Conservation (phyloP, 108 stramenopile species). For the Cyclostephanos tholiformis region DNA sequence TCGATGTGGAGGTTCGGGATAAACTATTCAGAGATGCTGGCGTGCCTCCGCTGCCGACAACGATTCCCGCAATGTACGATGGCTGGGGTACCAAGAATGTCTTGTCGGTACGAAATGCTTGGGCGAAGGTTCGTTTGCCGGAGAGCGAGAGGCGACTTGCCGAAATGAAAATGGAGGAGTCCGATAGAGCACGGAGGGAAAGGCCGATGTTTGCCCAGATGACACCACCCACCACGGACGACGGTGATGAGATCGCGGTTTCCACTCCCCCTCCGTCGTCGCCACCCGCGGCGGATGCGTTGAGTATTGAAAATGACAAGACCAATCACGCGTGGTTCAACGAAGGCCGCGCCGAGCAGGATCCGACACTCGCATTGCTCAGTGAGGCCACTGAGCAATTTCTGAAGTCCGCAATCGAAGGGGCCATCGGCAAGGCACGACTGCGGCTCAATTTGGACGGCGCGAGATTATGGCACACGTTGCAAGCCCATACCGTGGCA, state of each 20-base stretch:
- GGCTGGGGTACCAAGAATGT: constrained; percentile 76
- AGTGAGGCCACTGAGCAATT: constrained; percentile 75
- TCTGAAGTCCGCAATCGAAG: constrained; percentile 67
- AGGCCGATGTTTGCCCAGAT: constrained; percentile 9
- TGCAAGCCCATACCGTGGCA: constrained; percentile 38
- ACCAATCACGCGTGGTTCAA: constrained; percentile 63
- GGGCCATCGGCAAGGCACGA: constrained; percentile 68
- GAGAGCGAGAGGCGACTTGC: constrained; percentile 50
- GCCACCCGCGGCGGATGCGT: not conserved
- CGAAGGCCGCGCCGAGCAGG: constrained; percentile 76
- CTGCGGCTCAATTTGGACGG: constrained; percentile 84
- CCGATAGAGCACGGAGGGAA: constrained; percentile 46
- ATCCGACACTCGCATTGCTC: constrained; percentile 63
- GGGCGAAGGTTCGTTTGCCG: constrained; percentile 66
- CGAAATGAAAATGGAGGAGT: constrained; percentile 17
- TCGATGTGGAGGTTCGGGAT: constrained; percentile 7
- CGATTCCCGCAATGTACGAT: constrained; percentile 33
- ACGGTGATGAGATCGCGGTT: not conserved
- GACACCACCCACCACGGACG: constrained; percentile 10
- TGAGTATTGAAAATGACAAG: constrained; percentile 27
- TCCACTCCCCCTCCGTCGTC: not conserved
- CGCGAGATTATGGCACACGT: constrained; percentile 79
- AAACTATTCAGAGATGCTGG: constrained; percentile 25
- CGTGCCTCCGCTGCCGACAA: constrained; percentile 28
- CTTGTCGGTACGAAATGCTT: constrained; percentile 69